Percentiles rank a stretch among this genome's conserved stretches.
phyloP scores from a whole-genome alignment of 345 rosid species.

The Citrus australasica region DNA sequence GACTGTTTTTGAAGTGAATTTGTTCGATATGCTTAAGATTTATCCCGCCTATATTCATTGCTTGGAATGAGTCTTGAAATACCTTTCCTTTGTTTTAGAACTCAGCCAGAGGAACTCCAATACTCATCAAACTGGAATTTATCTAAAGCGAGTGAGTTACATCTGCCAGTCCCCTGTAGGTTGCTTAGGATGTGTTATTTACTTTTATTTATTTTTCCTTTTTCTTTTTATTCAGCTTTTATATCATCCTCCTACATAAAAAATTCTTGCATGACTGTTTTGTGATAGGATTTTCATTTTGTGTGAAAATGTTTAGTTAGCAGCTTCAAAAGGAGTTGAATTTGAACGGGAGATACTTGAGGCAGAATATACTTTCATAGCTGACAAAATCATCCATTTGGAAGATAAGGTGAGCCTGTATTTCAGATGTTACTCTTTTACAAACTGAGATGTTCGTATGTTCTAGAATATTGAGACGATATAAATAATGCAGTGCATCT shows the following conservation, averaged over 20 bases:
- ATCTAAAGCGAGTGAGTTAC: constrained; percentile 51
- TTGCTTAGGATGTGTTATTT: background rate
- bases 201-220: background rate
- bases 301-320: constrained; percentile 37
- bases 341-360: constrained; percentile 73
- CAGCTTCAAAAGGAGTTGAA: constrained; percentile 61
- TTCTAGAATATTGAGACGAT: background rate
- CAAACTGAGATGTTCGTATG: background rate
- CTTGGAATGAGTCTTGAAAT: constrained; percentile 1
- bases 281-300: constrained; percentile 13
- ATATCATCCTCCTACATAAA: background rate
- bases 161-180: background rate
- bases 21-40: background rate
- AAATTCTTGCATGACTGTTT: background rate
- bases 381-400: constrained; percentile 57
- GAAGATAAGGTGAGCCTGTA: constrained; percentile 66
- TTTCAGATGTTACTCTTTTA: background rate
- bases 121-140: constrained; percentile 36
- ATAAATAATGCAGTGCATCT: background rate
- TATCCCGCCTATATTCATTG: background rate
- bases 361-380: constrained; percentile 62
- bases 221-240: background rate
- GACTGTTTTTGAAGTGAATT: background rate
- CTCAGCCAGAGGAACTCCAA: constrained; percentile 54
- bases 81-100: constrained; percentile 41